These are phyloP conservation scores for Populus davidiana DNA, from an alignment of 345 rosid species.

Conservation along the genomic window DNA sequence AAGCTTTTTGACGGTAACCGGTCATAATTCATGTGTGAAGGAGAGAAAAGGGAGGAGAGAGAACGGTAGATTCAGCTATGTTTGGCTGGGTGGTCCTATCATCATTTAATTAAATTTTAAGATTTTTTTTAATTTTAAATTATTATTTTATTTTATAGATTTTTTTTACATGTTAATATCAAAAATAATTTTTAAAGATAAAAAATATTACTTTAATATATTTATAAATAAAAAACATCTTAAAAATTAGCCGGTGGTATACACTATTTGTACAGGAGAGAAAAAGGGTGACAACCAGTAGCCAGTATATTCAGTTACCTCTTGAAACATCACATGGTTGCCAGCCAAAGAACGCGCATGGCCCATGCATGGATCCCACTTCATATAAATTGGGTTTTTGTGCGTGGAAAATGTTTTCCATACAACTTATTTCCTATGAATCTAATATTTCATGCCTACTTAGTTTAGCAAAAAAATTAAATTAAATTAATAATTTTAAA, in stretches of 20 bases:
- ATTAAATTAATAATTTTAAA: too few relatives aligned
- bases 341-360: slow-evolving; percentile 14
- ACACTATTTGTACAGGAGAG: not conserved
- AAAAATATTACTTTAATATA: too few relatives aligned
- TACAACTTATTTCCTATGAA: not conserved
- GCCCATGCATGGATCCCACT: slow-evolving; percentile 18
- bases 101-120: too few relatives aligned
- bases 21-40: slow-evolving; percentile 16
- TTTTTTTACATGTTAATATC: too few relatives aligned
- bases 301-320: slow-evolving; percentile 21
- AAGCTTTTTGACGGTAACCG: slow-evolving; percentile 37
- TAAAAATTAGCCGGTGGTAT: too few relatives aligned
- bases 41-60: not conserved
- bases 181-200: too few relatives aligned
- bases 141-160: too few relatives aligned
- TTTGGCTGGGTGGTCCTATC: too few relatives aligned
- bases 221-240: too few relatives aligned
- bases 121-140: too few relatives aligned
- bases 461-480: too few relatives aligned
- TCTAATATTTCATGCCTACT: too few relatives aligned
- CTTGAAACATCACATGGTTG: not conserved
- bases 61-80: not conserved
- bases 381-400: not conserved
- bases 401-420: not conserved
- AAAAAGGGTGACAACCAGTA: slow-evolving; percentile 34